Evolutionary conservation across 257 asterid genomes (phyloP).

Genomic region (Solanum bulbocastanum): DNA sequence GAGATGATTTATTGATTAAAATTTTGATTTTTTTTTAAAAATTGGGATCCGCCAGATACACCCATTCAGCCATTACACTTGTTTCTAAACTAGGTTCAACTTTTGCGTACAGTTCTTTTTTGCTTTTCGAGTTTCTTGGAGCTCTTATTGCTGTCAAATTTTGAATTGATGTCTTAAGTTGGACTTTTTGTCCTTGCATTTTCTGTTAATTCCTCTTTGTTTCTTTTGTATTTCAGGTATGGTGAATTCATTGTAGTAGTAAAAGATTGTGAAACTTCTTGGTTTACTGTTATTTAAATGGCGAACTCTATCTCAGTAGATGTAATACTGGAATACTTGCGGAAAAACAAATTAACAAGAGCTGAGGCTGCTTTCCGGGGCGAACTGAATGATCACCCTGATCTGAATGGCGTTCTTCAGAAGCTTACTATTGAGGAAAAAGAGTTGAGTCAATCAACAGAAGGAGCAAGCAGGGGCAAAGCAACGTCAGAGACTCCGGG

Average conservation of each 20-base stretch:
- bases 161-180: neutral
- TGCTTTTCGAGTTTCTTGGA: neutral
- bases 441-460: slow-evolving; percentile 31
- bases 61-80: neutral
- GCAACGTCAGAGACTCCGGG: slow-evolving; percentile 24
- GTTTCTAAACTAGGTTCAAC: neutral
- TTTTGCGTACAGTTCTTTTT: neutral
- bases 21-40: neutral
- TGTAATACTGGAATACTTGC: slow-evolving; percentile 63
- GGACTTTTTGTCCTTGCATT: neutral
- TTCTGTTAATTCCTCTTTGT: slow-evolving; percentile 2
- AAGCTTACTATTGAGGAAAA: slow-evolving; percentile 52
- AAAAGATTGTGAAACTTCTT: slow-evolving; percentile 9
- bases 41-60: neutral
- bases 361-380: slow-evolving; percentile 91
- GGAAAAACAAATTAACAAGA: slow-evolving; percentile 61
- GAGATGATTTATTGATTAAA: neutral
- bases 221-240: slow-evolving; percentile 36
- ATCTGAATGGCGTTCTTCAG: slow-evolving; percentile 48
- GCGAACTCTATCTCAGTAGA: slow-evolving; percentile 70
- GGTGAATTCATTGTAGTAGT: slow-evolving; percentile 16
- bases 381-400: slow-evolving; percentile 66
- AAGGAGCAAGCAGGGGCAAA: slow-evolving; percentile 40
- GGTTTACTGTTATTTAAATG: slow-evolving; percentile 26
- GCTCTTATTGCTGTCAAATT: neutral